Percentiles rank a stretch among this genome's conserved stretches.
phyloP scores from a whole-genome alignment of 129 eudicot genomes.

The Pittosporum tobira region DNA sequence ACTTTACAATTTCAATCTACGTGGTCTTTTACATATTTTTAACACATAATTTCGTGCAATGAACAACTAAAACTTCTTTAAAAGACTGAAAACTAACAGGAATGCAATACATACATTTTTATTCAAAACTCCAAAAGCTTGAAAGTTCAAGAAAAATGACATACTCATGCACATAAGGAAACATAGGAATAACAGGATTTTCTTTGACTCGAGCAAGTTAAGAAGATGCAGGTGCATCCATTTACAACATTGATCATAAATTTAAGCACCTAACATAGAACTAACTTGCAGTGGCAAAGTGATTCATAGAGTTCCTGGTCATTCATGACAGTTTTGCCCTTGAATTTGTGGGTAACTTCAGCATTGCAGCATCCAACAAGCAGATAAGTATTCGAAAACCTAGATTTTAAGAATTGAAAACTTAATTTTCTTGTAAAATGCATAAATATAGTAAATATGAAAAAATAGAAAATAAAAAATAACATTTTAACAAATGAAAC shows the following conservation, averaged over 20 bases:
- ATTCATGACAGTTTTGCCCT: slow-evolving; percentile 28
- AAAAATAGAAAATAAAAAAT: too few relatives aligned
- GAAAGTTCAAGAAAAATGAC: too few relatives aligned
- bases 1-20: too few relatives aligned
- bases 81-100: too few relatives aligned
- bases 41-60: too few relatives aligned
- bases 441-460: neutral
- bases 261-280: neutral
- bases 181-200: neutral
- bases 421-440: neutral
- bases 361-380: slow-evolving; percentile 29
- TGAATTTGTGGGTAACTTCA: slow-evolving; percentile 19
- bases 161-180: too few relatives aligned
- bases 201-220: too few relatives aligned
- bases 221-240: too few relatives aligned
- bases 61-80: too few relatives aligned
- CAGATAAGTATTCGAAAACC: slow-evolving; percentile 24
- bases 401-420: neutral
- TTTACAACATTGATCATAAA: neutral
- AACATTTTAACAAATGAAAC: neutral
- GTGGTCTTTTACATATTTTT: too few relatives aligned
- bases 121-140: too few relatives aligned
- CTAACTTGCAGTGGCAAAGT: slow-evolving; percentile 26
- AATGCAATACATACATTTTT: neutral
- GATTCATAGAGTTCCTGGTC: slow-evolving; percentile 26